Evolutionary conservation across 805 yeast species (phyloP).

Genomic region (Candida railenensis): DNA sequence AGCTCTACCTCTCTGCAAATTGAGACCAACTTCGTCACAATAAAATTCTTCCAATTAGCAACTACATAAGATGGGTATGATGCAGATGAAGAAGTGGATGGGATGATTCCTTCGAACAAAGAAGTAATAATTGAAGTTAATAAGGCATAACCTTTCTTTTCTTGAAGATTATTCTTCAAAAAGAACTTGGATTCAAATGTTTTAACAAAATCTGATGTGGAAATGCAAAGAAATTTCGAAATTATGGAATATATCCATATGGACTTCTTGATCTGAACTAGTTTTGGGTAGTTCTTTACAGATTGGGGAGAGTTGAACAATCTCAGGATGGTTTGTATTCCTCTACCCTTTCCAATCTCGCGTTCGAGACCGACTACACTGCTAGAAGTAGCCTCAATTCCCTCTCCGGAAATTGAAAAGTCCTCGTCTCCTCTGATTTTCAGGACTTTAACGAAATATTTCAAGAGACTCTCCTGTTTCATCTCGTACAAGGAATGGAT

Average conservation of each 20-base stretch:
- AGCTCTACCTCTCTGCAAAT: background rate
- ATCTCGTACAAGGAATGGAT: background rate
- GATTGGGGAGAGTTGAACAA: background rate
- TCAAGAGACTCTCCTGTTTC: constrained; percentile 1
- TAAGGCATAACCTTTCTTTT: constrained; percentile 11
- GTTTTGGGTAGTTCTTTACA: background rate
- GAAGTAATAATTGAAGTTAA: constrained; percentile 19
- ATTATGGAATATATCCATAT: constrained; percentile 26
- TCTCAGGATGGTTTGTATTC: background rate
- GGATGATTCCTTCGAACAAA: constrained; percentile 20
- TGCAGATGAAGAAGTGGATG: constrained; percentile 8
- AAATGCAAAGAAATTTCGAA: background rate
- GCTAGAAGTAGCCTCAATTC: background rate
- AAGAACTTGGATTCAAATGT: background rate
- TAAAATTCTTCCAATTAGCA: constrained; percentile 34
- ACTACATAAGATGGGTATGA: constrained; percentile 18
- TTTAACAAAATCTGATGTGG: background rate
- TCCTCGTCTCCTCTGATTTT: background rate
- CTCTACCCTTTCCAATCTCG: background rate
- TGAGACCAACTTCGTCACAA: constrained; percentile 21
- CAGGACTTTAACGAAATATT: background rate
- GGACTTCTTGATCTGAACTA: constrained; percentile 17
- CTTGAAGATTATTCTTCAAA: background rate
- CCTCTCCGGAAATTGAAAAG: background rate
- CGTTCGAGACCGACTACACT: background rate